Evolutionary conservation across 1,139 yeast genomes (phyloP).

Genomic region (Geotrichum australiense): DNA sequence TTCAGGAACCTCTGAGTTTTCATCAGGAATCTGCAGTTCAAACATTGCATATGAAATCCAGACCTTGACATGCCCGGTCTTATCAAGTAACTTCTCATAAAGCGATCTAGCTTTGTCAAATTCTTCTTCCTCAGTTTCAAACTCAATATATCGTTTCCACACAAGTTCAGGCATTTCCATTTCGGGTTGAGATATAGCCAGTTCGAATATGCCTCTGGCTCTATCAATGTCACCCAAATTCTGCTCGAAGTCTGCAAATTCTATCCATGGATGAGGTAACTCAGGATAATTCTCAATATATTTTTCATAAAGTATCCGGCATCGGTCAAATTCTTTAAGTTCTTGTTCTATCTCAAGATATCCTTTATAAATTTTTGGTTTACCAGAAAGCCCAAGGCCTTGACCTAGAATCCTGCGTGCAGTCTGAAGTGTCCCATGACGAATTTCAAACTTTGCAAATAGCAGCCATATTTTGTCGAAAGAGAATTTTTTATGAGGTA

Average conservation of each 20-base stretch:
- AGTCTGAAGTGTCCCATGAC: conserved; percentile 44
- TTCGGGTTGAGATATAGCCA: conserved; percentile 41
- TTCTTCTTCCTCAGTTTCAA: conserved; percentile 52
- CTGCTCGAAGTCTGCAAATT: conserved; percentile 63
- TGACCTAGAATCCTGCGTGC: conserved; percentile 72
- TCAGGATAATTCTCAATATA: conserved; percentile 51
- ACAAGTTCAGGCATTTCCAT: conserved; percentile 36
- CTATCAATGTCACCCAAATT: conserved; percentile 65
- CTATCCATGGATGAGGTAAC: conserved; percentile 43
- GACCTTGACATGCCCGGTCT: conserved; percentile 36
- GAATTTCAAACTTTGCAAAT: conserved; percentile 65
- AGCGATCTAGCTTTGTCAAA: conserved; percentile 52
- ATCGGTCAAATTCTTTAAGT: conserved; percentile 49
- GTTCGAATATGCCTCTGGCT: conserved; percentile 51
- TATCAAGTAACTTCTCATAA: conserved; percentile 41
- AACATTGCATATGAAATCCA: conserved; percentile 71
- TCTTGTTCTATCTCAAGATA: conserved; percentile 54
- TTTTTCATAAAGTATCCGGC: conserved; percentile 63
- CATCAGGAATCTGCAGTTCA: conserved; percentile 57
- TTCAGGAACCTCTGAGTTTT: conserved; percentile 33
- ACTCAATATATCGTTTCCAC: conserved; percentile 50
- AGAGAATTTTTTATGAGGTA: conserved; percentile 56
- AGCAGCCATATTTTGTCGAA: conserved; percentile 71
- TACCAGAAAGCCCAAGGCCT: conserved; percentile 55
- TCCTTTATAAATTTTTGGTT: conserved; percentile 49